phyloP scores from a whole-genome alignment of 176 grass and related monocot species.

The Oryza punctata region DNA sequence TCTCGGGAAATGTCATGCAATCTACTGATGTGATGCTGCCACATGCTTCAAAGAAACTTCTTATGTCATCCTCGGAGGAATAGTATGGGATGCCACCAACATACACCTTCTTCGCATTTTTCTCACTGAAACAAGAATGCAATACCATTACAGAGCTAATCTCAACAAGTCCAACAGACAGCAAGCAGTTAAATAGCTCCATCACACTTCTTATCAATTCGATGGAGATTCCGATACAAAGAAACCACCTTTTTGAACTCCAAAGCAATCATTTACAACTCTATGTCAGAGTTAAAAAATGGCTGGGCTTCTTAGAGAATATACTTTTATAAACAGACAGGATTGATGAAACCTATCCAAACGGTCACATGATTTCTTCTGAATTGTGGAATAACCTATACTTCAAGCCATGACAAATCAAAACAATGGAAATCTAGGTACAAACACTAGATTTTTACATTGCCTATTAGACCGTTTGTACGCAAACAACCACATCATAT shows the following conservation, averaged over 20 bases:
- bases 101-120: constrained; percentile 82
- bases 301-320: background rate
- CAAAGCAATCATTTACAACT: background rate
- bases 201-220: background rate
- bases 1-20: constrained; percentile 92
- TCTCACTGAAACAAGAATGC: constrained; percentile 52
- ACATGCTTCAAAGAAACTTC: constrained; percentile 85
- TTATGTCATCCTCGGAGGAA: constrained; percentile 92
- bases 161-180: background rate
- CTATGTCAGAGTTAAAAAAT: background rate
- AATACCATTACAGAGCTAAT: constrained; percentile 16
- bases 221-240: background rate
- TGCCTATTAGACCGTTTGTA: background rate
- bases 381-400: background rate
- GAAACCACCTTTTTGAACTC: background rate
- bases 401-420: background rate
- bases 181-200: constrained; percentile 8
- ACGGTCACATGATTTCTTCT: background rate
- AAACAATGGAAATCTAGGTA: background rate
- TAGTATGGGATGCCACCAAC: constrained; percentile 97
- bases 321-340: background rate
- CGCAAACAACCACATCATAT: background rate
- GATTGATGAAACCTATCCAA: background rate
- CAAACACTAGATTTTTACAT: background rate
- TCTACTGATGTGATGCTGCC: constrained; percentile 73